Evolutionary conservation across 495 filamentous ascomycete species (phyloP), one percentile per base, ranked within the genome.

Genomic region (Wilcoxina mikolae): DNA sequence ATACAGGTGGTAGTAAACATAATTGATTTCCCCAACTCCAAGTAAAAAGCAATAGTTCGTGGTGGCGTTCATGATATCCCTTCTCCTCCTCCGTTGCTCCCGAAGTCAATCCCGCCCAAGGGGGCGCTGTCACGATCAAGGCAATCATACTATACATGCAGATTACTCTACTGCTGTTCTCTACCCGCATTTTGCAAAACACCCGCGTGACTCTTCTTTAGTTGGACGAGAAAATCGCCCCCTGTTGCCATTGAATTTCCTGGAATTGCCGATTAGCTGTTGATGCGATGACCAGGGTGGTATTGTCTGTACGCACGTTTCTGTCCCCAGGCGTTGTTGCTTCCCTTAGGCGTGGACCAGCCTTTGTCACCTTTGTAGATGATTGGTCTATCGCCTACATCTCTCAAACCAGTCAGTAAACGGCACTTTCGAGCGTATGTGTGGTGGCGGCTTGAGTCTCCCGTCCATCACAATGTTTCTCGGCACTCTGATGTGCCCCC

Each of bases 291-390:
- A 41, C n/a, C n/a, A n/a, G n/a, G n/a, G n/a, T n/a, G n/a, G n/a
- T n/a, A n/a, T n/a, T n/a, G n/a, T n/a, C n/a, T n/a, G n/a, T n/a
- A 59, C 60, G 39, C 56, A 64, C 60, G 45, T 59, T 56, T 53
- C 38, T 33, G 29, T 43, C 60, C 60, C 60, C 60, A 64, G 27
- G 48, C 56, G 20, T 27, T 28, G 10, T 53, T 56, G 42, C 33
- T 48, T 11, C 60, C 58, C 27, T 64, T 64, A 11, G 60, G 60
- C 5, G 60, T 62, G 35, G 60, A 59, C 60, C 60, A 64, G 38
- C 60, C 60, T 33, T 63, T 63, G 25, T 62, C 60, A 29, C 60
- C 62, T 18, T 63, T 63, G 56, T 64, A 64, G 28, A 63, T 62
- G 33, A 56, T 59, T 29, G 60, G 60, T 29, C 63, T 64, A 47